Conservation (phyloP, 2,329 filamentous ascomycete species). For the Verticillium tricorpus region DNA sequence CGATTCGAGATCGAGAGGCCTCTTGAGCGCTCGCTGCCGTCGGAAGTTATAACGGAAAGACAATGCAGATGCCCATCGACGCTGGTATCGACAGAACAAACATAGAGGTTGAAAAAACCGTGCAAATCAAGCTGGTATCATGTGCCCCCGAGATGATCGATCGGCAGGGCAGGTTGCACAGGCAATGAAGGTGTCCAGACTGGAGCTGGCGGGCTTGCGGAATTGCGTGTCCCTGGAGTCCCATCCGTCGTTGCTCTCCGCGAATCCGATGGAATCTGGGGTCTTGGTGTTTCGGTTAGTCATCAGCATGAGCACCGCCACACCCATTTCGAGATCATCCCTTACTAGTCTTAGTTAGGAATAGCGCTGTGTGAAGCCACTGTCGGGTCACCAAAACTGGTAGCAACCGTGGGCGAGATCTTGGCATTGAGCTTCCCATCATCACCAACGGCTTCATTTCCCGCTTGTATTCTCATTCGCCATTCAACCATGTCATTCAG, state of each 20-base stretch:
- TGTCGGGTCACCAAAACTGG: not conserved
- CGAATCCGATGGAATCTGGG: not conserved
- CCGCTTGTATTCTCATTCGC: not conserved
- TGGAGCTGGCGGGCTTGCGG: conserved; percentile 1
- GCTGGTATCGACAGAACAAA: not conserved
- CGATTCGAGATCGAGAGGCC: conserved; percentile 5
- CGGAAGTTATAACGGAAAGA: not conserved
- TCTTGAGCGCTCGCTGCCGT: not conserved
- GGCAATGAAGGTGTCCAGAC: not conserved
- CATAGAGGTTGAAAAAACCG: not conserved
- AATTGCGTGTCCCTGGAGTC: conserved; percentile 1
- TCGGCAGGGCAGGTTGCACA: not conserved
- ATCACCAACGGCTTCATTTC: not conserved
- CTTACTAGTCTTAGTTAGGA: not conserved
- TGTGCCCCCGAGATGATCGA: not conserved
- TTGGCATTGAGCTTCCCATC: not conserved
- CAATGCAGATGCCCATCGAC: not conserved
- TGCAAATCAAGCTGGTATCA: not conserved
- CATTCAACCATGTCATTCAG: too few species aligned
- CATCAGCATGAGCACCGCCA: not conserved
- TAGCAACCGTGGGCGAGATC: not conserved
- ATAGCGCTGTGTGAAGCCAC: not conserved
- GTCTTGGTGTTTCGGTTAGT: not conserved
- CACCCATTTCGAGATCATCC: not conserved
- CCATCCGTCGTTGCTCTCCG: not conserved